Conservation (phyloP, 2,329 filamentous ascomycete genomes). For the Xylaria sp. region DNA sequence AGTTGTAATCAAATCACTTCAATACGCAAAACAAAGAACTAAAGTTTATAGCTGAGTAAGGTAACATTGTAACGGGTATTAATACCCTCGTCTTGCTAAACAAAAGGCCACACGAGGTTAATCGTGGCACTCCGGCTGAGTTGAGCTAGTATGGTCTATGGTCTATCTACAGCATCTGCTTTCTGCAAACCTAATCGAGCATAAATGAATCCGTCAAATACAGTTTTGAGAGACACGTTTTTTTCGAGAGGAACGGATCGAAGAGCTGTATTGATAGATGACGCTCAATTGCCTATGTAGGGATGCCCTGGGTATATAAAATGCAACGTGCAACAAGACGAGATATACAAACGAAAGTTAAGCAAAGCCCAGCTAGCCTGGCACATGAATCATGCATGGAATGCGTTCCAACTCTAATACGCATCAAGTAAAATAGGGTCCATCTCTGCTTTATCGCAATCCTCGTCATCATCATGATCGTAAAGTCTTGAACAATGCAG, state of each 20-base stretch:
- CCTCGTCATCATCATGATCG: conserved; percentile 31
- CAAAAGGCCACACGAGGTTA: not conserved
- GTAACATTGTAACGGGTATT: too few relatives aligned
- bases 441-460: conserved; percentile 16
- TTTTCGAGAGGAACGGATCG: not conserved
- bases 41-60: too few relatives aligned
- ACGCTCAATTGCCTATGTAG: not conserved
- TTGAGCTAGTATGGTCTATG: not conserved
- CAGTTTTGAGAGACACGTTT: not conserved
- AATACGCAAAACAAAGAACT: too few relatives aligned
- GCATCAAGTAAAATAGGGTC: conserved; percentile 12
- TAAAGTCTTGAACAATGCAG: conserved; percentile 11
- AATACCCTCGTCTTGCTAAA: not conserved
- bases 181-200: not conserved
- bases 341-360: conserved; percentile 24
- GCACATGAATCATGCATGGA: not conserved
- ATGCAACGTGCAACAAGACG: conserved; percentile 11
- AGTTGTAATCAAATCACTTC: not conserved
- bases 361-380: conserved; percentile 2
- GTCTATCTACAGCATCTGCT: not conserved
- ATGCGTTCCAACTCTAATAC: not conserved
- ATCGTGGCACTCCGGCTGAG: not conserved
- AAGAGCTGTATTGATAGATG: too few relatives aligned
- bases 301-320: conserved; percentile 24
- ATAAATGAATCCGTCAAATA: not conserved